These are phyloP conservation scores for Fusarium hainanense DNA, from an alignment of 2,329 filamentous ascomycete genomes.

Conservation along the genomic window DNA sequence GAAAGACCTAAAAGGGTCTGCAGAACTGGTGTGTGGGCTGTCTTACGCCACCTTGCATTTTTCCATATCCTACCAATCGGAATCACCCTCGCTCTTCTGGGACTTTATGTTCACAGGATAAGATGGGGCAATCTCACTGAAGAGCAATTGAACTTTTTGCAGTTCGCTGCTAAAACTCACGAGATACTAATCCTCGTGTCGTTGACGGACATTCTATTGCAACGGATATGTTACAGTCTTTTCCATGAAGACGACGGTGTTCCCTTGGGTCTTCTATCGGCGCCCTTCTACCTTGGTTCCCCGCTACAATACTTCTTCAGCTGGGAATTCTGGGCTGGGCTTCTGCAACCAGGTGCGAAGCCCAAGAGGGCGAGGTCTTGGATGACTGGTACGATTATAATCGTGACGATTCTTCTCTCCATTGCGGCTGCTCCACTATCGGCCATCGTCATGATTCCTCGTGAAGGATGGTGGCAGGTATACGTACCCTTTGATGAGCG, in stretches of 20 bases:
- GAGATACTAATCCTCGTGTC: constrained; percentile 1
- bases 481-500: neutral
- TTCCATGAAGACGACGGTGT: neutral
- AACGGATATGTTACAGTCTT: neutral
- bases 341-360: neutral
- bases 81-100: neutral
- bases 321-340: neutral
- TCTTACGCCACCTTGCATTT: neutral
- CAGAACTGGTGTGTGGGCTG: neutral
- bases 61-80: neutral
- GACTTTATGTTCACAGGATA: neutral
- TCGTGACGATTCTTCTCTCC: neutral
- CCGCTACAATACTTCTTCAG: neutral
- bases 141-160: neutral
- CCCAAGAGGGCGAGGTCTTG: neutral
- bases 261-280: neutral
- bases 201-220: neutral
- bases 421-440: neutral
- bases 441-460: constrained; percentile 10
- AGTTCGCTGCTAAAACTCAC: constrained; percentile 10
- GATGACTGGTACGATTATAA: neutral
- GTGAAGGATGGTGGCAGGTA: neutral
- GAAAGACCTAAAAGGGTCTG: neutral
- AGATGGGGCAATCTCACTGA: neutral
- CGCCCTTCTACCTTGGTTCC: neutral